These are phyloP conservation scores for Raphanus hybrid DNA, from an alignment of 441 rosid species.

Conservation along the genomic window DNA sequence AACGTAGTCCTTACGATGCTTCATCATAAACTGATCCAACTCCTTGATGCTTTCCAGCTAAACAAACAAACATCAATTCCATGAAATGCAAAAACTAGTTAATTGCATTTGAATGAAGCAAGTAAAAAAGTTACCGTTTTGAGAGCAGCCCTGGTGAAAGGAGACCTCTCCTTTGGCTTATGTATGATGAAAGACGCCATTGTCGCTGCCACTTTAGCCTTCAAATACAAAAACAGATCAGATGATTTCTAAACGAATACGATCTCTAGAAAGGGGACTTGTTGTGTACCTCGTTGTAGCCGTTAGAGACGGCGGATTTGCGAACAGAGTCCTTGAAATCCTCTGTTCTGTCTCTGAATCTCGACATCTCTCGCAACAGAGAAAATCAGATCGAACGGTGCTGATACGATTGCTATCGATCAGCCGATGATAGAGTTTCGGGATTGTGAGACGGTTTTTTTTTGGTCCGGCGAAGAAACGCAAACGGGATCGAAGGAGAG, in stretches of 20 bases:
- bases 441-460: too few relatives aligned
- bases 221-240: background rate
- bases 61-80: background rate
- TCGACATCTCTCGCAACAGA: conserved; percentile 56
- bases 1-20: conserved; percentile 90
- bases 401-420: background rate
- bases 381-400: conserved; percentile 27
- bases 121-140: conserved; percentile 61
- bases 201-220: conserved; percentile 84
- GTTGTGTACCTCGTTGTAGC: conserved; percentile 70
- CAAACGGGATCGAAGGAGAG: background rate
- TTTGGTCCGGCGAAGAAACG: conserved; percentile 23
- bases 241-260: conserved; percentile 11
- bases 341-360: conserved; percentile 84
- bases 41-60: conserved; percentile 86
- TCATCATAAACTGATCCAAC: conserved; percentile 81
- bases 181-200: conserved; percentile 96
- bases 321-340: conserved; percentile 93
- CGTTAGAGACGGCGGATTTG: conserved; percentile 63
- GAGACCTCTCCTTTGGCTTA: conserved; percentile 67
- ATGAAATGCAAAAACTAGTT: background rate
- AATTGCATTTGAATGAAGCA: background rate
- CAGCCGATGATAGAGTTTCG: too few relatives aligned
- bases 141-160: conserved; percentile 78
- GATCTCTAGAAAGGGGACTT: background rate